These are phyloP conservation scores for Leccinum angustisporum DNA, from an alignment of 1,284 basidiomycete genomes.

Conservation along the genomic window DNA sequence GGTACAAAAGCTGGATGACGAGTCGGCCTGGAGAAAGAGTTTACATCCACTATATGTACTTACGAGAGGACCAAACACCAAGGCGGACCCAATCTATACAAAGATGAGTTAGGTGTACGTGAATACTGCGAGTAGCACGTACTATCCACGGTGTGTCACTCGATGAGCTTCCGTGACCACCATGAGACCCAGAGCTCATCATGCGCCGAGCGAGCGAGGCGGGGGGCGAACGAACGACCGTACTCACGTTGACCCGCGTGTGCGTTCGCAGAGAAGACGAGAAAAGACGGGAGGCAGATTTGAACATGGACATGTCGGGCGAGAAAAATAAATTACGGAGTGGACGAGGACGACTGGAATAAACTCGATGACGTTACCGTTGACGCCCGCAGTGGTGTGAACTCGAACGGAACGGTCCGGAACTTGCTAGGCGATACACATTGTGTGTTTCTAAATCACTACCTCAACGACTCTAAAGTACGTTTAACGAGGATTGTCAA, in stretches of 20 bases:
- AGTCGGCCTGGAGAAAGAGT: not conserved
- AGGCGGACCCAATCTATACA: slow-evolving; percentile 32
- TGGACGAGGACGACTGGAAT: slow-evolving; percentile 5
- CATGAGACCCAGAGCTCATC: slow-evolving; percentile 30
- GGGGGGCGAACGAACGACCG: slow-evolving; percentile 14
- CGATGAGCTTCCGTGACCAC: slow-evolving; percentile 16
- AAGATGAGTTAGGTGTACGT: not conserved
- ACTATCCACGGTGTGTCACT: slow-evolving; percentile 35
- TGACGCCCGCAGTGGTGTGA: slow-evolving; percentile 24
- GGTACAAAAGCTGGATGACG: slow-evolving; percentile 30
- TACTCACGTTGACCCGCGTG: slow-evolving; percentile 7
- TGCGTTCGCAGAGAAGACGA: slow-evolving; percentile 18
- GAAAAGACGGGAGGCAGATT: slow-evolving; percentile 19
- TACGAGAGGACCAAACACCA: slow-evolving; percentile 34
- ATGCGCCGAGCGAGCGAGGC: slow-evolving; percentile 20
- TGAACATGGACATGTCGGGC: slow-evolving; percentile 19
- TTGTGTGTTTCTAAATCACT: not conserved
- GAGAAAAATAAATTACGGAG: slow-evolving; percentile 11
- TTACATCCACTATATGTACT: slow-evolving; percentile 4
- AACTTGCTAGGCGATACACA: not conserved
- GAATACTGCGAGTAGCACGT: slow-evolving; percentile 5
- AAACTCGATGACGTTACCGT: slow-evolving; percentile 33
- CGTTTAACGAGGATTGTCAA: not conserved
- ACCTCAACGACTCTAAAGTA: not conserved
- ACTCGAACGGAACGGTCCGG: slow-evolving; percentile 33